These are phyloP conservation scores for Wickerhamomyces tratensis DNA, from an alignment of 805 yeast genomes.

Conservation along the genomic window DNA sequence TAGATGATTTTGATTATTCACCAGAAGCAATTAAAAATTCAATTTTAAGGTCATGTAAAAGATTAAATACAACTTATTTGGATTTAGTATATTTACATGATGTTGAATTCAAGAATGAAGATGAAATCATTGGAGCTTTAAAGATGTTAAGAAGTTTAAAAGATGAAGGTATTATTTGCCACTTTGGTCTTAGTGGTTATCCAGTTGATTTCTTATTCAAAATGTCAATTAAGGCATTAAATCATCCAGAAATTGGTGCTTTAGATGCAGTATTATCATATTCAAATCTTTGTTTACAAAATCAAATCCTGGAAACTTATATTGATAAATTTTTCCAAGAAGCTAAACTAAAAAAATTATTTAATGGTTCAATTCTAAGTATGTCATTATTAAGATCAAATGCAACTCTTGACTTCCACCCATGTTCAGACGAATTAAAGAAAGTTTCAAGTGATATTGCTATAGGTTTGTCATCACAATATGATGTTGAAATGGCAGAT, in stretches of 20 bases:
- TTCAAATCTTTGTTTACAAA: slow-evolving; percentile 77
- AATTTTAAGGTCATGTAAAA: slow-evolving; percentile 52
- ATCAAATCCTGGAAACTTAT: slow-evolving; percentile 39
- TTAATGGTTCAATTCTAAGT: slow-evolving; percentile 78
- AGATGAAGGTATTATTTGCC: slow-evolving; percentile 46
- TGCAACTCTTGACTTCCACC: slow-evolving; percentile 70
- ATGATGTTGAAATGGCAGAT: slow-evolving; percentile 65
- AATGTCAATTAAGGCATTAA: slow-evolving; percentile 31
- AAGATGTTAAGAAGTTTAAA: slow-evolving; percentile 49
- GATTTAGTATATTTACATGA: slow-evolving; percentile 87
- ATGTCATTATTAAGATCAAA: slow-evolving; percentile 77
- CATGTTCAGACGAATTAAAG: slow-evolving; percentile 54
- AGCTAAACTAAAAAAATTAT: slow-evolving; percentile 46
- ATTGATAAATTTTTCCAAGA: slow-evolving; percentile 37
- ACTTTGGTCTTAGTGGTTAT: slow-evolving; percentile 80
- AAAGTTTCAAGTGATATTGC: slow-evolving; percentile 29
- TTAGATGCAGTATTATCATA: slow-evolving; percentile 74
- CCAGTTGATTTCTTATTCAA: slow-evolving; percentile 62
- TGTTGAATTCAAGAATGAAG: slow-evolving; percentile 64
- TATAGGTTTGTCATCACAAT: slow-evolving; percentile 23
- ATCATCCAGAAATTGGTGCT: slow-evolving; percentile 39
- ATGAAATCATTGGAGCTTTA: slow-evolving; percentile 52
- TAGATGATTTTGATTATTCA: slow-evolving; percentile 69
- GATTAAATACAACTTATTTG: slow-evolving; percentile 59
- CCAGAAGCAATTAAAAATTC: slow-evolving; percentile 50